Conservation (phyloP, 495 filamentous ascomycete species). For the Penicillium steckii region DNA sequence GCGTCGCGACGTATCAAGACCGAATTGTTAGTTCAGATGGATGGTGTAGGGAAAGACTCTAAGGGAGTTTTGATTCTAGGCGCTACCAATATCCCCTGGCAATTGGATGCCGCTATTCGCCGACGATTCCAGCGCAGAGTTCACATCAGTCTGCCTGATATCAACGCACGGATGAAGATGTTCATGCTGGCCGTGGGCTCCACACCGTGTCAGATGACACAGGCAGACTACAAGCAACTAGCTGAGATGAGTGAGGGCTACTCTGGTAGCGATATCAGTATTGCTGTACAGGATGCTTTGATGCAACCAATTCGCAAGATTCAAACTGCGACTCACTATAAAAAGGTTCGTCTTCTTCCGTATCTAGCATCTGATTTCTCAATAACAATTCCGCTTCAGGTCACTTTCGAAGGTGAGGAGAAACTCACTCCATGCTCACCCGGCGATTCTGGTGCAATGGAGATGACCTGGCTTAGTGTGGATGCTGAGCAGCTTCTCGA, state of each 20-base stretch:
- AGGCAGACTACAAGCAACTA: constrained; percentile 73
- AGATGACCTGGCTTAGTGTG: constrained; percentile 92
- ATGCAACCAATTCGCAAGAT: constrained; percentile 99
- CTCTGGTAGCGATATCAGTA: constrained; percentile 92
- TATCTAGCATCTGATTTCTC: background rate
- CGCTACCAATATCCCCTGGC: constrained; percentile 99
- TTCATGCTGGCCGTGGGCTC: constrained; percentile 91
- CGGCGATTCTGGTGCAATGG: constrained; percentile 76
- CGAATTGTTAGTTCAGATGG: constrained; percentile 98
- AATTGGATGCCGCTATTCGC: constrained; percentile 96
- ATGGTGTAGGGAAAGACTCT: constrained; percentile 93
- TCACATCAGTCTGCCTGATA: constrained; percentile 89
- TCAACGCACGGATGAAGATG: constrained; percentile 90
- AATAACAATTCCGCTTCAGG: constrained; percentile 43
- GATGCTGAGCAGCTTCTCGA: constrained; percentile 81
- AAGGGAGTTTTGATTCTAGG: constrained; percentile 93
- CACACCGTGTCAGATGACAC: constrained; percentile 82
- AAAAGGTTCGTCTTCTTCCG: constrained; percentile 60
- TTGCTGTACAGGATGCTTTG: constrained; percentile 93
- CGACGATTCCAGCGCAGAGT: constrained; percentile 95
- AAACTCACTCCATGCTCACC: constrained; percentile 93
- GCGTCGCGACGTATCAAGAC: constrained; percentile 97
- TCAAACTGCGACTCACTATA: constrained; percentile 98
- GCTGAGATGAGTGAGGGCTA: constrained; percentile 87
- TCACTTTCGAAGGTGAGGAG: constrained; percentile 65